Conservation (phyloP, 2,329 filamentous ascomycete species). For the Penicillium decumbens region DNA sequence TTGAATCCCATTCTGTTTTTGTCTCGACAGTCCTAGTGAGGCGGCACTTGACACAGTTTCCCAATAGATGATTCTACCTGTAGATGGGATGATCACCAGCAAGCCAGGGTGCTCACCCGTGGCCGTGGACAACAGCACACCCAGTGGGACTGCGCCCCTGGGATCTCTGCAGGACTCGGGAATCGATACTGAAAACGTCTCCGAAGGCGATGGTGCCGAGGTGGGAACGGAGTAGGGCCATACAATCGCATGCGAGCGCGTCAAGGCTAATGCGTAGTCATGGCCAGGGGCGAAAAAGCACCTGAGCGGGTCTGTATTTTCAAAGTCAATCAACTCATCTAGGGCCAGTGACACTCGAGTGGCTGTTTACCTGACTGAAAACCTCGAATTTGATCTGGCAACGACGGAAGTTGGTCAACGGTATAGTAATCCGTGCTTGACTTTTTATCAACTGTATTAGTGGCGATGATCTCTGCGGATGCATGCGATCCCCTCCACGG, state of each 20-base stretch:
- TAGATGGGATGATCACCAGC: constrained; percentile 76
- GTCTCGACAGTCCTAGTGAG: constrained; percentile 74
- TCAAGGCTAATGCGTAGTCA: constrained; percentile 75
- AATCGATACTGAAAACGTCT: constrained; percentile 75
- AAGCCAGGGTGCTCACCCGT: constrained; percentile 78
- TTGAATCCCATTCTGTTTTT: constrained; percentile 75
- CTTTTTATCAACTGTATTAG: constrained; percentile 41
- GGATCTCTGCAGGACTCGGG: constrained; percentile 65
- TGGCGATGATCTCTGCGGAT: constrained; percentile 2
- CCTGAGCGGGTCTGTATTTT: constrained; percentile 55
- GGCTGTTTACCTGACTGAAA: constrained; percentile 55
- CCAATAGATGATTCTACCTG: constrained; percentile 87
- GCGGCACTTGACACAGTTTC: constrained; percentile 88
- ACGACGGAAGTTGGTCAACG: constrained; percentile 75
- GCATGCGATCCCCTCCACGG: not conserved
- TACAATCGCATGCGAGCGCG: constrained; percentile 74
- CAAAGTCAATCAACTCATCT: constrained; percentile 7
- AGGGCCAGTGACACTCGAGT: constrained; percentile 26
- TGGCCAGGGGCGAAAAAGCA: constrained; percentile 61
- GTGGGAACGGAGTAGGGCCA: constrained; percentile 70
- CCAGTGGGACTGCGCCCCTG: constrained; percentile 72
- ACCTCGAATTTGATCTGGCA: constrained; percentile 70
- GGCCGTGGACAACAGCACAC: constrained; percentile 73
- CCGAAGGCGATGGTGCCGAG: constrained; percentile 37
- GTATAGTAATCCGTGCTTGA: constrained; percentile 80